phyloP scores from a whole-genome alignment of 2,329 filamentous ascomycete species.

The Elsinoe batatas region DNA sequence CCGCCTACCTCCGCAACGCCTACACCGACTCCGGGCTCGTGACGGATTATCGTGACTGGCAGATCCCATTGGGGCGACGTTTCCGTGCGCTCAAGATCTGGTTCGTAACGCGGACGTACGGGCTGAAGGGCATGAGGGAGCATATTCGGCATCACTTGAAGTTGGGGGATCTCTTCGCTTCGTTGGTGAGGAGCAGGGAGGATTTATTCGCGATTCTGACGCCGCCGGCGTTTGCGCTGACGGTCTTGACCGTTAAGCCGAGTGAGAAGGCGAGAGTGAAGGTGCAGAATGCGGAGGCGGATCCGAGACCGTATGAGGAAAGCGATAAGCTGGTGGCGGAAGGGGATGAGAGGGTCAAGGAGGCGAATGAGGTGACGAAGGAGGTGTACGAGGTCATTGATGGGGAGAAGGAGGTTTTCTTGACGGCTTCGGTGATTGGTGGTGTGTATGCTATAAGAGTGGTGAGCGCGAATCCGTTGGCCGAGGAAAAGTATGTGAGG shows the following conservation, averaged over 20 bases:
- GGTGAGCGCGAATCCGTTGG: constrained; percentile 59
- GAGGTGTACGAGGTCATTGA: constrained; percentile 68
- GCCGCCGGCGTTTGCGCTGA: constrained; percentile 65
- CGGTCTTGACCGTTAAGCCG: constrained; percentile 59
- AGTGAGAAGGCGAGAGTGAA: constrained; percentile 23
- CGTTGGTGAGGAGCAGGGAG: constrained; percentile 44
- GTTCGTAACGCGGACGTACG: constrained; percentile 83
- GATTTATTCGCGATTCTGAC: constrained; percentile 72
- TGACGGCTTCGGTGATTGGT: constrained; percentile 67
- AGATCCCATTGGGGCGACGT: constrained; percentile 80
- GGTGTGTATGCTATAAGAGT: constrained; percentile 71
- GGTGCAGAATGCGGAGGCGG: constrained; percentile 20
- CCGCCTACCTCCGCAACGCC: constrained; percentile 71
- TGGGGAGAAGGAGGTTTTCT: constrained; percentile 63
- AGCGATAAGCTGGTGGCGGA: constrained; percentile 21
- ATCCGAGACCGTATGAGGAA: constrained; percentile 24
- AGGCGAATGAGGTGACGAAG: constrained; percentile 60
- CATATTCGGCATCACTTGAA: constrained; percentile 62
- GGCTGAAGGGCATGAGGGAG: constrained; percentile 61
- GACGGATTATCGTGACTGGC: constrained; percentile 95
- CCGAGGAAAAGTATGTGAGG: constrained; percentile 62
- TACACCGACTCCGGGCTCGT: constrained; percentile 75
- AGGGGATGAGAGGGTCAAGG: constrained; percentile 36
- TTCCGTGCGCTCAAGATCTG: constrained; percentile 89
- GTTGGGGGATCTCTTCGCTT: constrained; percentile 61